phyloP scores from a whole-genome alignment of 2,329 filamentous ascomycete genomes.

The Claviceps cyperi region DNA sequence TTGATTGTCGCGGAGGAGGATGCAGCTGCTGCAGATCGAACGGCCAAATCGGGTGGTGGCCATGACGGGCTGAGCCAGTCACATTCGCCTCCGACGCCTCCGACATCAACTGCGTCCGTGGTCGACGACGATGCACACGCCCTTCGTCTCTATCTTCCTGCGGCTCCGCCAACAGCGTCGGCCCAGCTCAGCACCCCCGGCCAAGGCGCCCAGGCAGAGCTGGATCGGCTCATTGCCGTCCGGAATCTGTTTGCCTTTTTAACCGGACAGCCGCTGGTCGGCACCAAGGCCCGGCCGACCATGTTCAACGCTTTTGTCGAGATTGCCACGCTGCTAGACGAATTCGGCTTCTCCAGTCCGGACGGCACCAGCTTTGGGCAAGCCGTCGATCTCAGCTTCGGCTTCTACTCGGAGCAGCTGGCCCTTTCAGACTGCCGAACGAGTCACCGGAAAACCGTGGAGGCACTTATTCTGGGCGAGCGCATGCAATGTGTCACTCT shows the following conservation, averaged over 20 bases:
- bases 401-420: conserved; percentile 64
- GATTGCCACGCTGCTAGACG: conserved; percentile 37
- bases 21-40: neutral
- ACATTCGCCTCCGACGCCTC: conserved; percentile 15
- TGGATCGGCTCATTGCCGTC: conserved; percentile 42
- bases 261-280: conserved; percentile 47
- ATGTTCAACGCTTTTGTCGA: conserved; percentile 40
- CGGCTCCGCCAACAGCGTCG: conserved; percentile 22
- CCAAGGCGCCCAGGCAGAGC: conserved; percentile 22
- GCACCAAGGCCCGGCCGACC: conserved; percentile 36
- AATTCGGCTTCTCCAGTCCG: conserved; percentile 42
- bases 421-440: conserved; percentile 63
- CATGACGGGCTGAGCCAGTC: conserved; percentile 29
- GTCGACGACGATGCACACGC: conserved; percentile 23
- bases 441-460: conserved; percentile 77
- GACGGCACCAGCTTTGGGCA: conserved; percentile 46
- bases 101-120: conserved; percentile 21
- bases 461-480: conserved; percentile 80
- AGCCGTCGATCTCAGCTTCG: conserved; percentile 49
- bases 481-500: conserved; percentile 67
- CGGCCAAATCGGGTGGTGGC: conserved; percentile 32
- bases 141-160: conserved; percentile 39
- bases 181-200: conserved; percentile 20
- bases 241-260: conserved; percentile 54
- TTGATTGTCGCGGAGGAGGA: conserved; percentile 32